These are phyloP conservation scores for Papiliotrema fonsecae DNA, from an alignment of 1,284 basidiomycete species.

Conservation along the genomic window DNA sequence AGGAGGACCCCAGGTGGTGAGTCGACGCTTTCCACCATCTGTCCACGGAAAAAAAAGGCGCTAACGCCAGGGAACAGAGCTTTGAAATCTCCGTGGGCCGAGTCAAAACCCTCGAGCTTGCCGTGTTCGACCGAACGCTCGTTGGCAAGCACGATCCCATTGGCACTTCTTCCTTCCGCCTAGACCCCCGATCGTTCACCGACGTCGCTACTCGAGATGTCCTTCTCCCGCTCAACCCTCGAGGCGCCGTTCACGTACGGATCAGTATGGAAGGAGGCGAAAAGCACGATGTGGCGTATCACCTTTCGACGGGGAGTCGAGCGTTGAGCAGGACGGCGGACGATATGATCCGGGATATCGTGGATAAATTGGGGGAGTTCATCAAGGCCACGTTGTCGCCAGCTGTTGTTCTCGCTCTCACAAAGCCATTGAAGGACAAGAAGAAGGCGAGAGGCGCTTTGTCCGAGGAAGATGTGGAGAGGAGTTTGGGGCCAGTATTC, in stretches of 20 bases:
- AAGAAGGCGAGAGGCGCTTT: constrained; percentile 31
- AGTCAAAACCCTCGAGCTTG: constrained; percentile 35
- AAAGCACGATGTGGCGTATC: constrained; percentile 41
- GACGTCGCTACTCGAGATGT: constrained; percentile 31
- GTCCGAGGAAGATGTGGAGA: constrained; percentile 36
- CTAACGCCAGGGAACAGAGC: constrained; percentile 35
- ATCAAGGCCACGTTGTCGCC: constrained; percentile 26
- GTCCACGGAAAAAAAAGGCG: not conserved
- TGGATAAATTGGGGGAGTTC: constrained; percentile 42
- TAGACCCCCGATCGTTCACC: constrained; percentile 35
- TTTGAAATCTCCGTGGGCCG: constrained; percentile 36
- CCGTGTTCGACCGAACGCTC: constrained; percentile 38
- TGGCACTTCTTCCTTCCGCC: constrained; percentile 34
- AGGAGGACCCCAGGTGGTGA: constrained; percentile 43
- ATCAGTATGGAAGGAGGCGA: constrained; percentile 40
- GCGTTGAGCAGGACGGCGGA: constrained; percentile 29
- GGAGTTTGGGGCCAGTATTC: constrained; percentile 35
- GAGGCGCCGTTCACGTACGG: constrained; percentile 40
- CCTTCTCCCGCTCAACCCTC: constrained; percentile 36
- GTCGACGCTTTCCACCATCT: constrained; percentile 1
- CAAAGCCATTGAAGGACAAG: constrained; percentile 35
- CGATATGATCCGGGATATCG: constrained; percentile 42
- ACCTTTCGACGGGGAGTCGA: constrained; percentile 31
- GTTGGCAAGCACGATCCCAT: constrained; percentile 46
- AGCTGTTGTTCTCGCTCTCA: constrained; percentile 19